Base-by-base conservation (phyloP, 2,329 filamentous ascomycete genomes). In the Colletotrichum tropicicola region DNA sequence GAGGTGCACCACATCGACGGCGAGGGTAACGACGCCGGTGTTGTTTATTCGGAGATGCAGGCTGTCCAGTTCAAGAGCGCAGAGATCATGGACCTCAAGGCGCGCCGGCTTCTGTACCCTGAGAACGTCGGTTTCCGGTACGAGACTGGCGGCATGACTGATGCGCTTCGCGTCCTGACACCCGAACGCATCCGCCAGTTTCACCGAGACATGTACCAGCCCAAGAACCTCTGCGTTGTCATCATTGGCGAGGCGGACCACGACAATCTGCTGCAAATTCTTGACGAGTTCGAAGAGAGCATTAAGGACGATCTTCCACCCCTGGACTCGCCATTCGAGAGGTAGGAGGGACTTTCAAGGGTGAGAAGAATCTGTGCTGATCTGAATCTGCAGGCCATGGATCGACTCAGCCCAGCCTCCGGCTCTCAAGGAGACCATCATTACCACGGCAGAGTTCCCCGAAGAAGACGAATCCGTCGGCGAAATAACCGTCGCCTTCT, bases 41-140 rank as follows among this genome's bases (percentile, higher is more conserved):
- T 98, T 1, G 96, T 99, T 8, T 99, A 99, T 79, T 98, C 95
- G 0, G 96, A 99, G 79, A 99, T 99, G 96, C 96, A 99, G 79
- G 96, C 91, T 23, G 89, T 97, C 2, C 92, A 98, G 74, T 97
- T 97, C 74, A 90, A 89, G 55, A 90, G 92, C 69, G 83, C 85
- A 7, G 93, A 97, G 75, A 87, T 98, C 63, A 97, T 98, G 87
- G 93, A 97, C 68, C 83, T 98, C 61, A 87, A 88, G 68, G 91
- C 93, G 55, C 90, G 92, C 41, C 89, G 92, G 3, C 82, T 96
- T 45, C 82, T 97, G 35, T 99, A 98, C 71, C 94, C 94, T 0
- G 89, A 96, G 75, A 91, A 92, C 48, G 89, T 97, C 59, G 96
- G 96, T 3, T 99, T 98, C 75, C 90, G 95, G 63, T 98, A 98